Evolutionary conservation across 2,329 filamentous ascomycete species (phyloP).

Genomic region (Verruconis gallopava): DNA sequence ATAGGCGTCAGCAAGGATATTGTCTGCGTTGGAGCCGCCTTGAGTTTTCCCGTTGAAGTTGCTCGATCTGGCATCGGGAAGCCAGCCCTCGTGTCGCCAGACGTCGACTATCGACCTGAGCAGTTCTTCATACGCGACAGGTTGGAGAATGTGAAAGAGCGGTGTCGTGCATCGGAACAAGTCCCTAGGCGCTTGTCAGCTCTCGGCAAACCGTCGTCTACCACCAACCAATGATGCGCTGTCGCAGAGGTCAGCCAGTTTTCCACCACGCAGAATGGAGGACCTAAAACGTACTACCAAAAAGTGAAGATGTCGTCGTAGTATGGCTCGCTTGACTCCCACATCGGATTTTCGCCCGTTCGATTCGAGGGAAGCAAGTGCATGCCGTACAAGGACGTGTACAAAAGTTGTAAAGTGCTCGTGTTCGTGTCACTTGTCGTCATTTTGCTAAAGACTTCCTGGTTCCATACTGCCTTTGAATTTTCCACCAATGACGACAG

Average conservation of each 20-base stretch:
- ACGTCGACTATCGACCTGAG: slow-evolving; percentile 56
- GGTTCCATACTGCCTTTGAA: slow-evolving; percentile 45
- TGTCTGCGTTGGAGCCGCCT: slow-evolving; percentile 58
- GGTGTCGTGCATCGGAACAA: slow-evolving; percentile 52
- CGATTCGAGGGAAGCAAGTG: slow-evolving; percentile 56
- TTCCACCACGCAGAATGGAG: too few species aligned
- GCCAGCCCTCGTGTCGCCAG: slow-evolving; percentile 50
- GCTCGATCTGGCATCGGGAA: slow-evolving; percentile 53
- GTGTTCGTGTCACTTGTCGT: slow-evolving; percentile 44
- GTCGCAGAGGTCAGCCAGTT: too few species aligned
- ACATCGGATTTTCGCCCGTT: slow-evolving; percentile 57
- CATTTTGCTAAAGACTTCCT: slow-evolving; percentile 49
- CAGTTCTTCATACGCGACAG: slow-evolving; percentile 48
- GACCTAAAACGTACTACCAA: too few species aligned
- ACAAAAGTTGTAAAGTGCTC: slow-evolving; percentile 47
- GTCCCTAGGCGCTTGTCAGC: too few species aligned
- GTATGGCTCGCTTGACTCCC: slow-evolving; percentile 52
- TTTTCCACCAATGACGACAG: slow-evolving; percentile 33
- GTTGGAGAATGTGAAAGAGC: slow-evolving; percentile 53
- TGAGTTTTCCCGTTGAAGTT: slow-evolving; percentile 58
- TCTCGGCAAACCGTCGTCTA: too few species aligned
- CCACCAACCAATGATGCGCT: too few species aligned
- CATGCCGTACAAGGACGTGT: slow-evolving; percentile 58
- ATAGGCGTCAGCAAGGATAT: slow-evolving; percentile 59
- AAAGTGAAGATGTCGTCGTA: slow-evolving; percentile 61